These are phyloP conservation scores for Aspergillus biplanus DNA, from an alignment of 495 filamentous ascomycete genomes.

Conservation along the genomic window DNA sequence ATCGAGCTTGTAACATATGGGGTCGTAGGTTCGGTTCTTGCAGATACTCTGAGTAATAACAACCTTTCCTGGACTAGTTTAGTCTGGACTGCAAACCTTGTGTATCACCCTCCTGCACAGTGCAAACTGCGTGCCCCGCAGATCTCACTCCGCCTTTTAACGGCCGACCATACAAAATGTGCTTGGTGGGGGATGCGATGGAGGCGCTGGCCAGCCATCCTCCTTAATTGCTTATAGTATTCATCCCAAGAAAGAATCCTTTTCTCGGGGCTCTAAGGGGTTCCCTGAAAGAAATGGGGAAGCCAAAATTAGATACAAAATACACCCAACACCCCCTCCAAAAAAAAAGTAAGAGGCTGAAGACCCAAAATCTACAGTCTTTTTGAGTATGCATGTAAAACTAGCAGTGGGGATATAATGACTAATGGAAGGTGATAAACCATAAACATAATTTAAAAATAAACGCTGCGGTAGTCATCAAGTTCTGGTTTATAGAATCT, in stretches of 20 bases:
- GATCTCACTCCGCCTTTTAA: constrained; percentile 10
- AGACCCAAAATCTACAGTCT: too few species aligned
- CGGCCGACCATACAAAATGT: not conserved
- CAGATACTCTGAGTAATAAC: not conserved
- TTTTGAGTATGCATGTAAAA: too few species aligned
- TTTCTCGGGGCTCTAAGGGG: too few species aligned
- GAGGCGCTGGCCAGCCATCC: too few species aligned
- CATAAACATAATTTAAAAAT: constrained; percentile 10
- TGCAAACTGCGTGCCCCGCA: constrained; percentile 18
- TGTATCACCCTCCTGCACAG: constrained; percentile 24
- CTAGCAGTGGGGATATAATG: too few species aligned
- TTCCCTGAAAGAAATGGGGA: too few species aligned
- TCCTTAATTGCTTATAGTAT: too few species aligned
- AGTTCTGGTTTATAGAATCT: not conserved
- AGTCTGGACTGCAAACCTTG: constrained; percentile 2
- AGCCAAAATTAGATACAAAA: too few species aligned
- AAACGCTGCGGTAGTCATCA: constrained; percentile 11
- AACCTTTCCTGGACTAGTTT: not conserved
- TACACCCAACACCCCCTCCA: too few species aligned
- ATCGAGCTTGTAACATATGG: not conserved
- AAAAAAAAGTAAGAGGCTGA: too few species aligned
- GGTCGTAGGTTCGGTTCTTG: not conserved
- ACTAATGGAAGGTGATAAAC: not conserved
- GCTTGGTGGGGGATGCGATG: too few species aligned
- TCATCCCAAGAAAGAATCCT: too few species aligned